phyloP scores from a whole-genome alignment of 129 eudicot genomes.

The Arctium minus region DNA sequence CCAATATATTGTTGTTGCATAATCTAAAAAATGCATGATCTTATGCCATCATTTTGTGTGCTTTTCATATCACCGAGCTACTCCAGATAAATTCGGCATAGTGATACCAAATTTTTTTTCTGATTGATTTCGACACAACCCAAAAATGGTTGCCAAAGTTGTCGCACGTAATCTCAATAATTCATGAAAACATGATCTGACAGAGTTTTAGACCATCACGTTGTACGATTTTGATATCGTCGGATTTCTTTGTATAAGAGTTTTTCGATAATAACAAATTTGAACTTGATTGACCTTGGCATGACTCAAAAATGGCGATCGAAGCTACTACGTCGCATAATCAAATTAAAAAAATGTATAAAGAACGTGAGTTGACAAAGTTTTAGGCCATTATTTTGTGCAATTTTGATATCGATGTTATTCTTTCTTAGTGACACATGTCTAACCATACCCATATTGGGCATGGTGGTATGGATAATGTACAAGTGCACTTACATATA shows the following conservation, averaged over 20 bases:
- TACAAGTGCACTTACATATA: neutral
- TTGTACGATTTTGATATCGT: too few relatives aligned
- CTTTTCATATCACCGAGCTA: neutral
- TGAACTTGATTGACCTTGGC: neutral
- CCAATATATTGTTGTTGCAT: neutral
- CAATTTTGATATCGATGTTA: neutral
- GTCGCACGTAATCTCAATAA: neutral
- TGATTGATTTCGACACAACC: neutral
- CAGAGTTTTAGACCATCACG: neutral
- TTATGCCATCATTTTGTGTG: neutral
- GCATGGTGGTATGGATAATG: neutral
- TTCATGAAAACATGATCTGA: neutral
- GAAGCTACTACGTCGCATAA: neutral
- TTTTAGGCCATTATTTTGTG: neutral
- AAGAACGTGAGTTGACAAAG: neutral
- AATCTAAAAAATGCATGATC: neutral
- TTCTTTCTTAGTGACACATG: neutral
- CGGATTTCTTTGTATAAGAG: too few relatives aligned
- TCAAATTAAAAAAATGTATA: too few relatives aligned
- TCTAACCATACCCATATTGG: neutral
- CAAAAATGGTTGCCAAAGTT: neutral
- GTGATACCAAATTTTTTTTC: neutral
- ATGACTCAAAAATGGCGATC: neutral
- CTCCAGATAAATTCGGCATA: neutral
- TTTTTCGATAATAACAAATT: neutral